phyloP scores from a whole-genome alignment of 2,329 filamentous ascomycete species.

The Magnaporthales sp. region DNA sequence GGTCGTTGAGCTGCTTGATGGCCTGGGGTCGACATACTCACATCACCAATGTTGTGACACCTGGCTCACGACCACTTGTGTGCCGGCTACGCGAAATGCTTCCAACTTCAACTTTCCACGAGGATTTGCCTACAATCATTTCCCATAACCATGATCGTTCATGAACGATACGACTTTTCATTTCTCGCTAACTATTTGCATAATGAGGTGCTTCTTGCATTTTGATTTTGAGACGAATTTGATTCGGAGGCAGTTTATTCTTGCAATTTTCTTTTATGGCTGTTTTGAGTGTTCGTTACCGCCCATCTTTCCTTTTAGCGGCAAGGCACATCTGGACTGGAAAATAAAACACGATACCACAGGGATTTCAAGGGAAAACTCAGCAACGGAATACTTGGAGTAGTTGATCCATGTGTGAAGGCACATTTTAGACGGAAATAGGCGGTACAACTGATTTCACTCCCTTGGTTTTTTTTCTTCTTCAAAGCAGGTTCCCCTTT shows the following conservation, averaged over 20 bases:
- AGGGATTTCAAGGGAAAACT: neutral
- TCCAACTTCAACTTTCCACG: neutral
- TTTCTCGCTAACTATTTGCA: neutral
- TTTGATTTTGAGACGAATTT: neutral
- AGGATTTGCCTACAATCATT: neutral
- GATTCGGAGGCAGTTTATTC: neutral
- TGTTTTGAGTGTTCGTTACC: neutral
- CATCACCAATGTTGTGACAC: neutral
- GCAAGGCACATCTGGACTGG: neutral
- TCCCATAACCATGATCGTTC: neutral
- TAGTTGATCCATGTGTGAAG: neutral
- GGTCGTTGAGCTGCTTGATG: neutral
- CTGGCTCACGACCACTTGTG: neutral
- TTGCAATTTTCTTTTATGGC: neutral
- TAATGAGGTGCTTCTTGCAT: neutral
- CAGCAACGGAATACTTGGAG: neutral
- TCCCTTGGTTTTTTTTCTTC: neutral
- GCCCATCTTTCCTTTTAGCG: neutral
- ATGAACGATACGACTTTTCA: neutral
- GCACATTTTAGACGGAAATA: neutral
- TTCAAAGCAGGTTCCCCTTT: neutral
- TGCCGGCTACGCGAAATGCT: neutral
- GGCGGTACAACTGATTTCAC: neutral
- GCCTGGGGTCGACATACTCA: neutral
- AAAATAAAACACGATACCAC: neutral